Evolutionary conservation across 805 yeast species (phyloP).

Genomic region (Candida michaelii): DNA sequence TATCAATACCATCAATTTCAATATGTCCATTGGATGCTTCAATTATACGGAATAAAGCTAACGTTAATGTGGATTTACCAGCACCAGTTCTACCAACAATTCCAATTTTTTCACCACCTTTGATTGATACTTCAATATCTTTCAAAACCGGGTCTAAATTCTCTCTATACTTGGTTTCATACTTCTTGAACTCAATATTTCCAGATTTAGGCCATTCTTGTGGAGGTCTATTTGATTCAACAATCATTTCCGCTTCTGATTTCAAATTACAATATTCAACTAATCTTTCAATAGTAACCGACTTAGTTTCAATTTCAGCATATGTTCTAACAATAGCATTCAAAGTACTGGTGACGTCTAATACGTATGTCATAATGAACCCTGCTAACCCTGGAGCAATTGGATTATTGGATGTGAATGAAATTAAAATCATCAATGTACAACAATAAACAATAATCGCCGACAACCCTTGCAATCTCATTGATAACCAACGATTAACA

Average conservation of each 20-base stretch:
- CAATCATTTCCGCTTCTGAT: conserved; percentile 47
- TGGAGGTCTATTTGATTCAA: conserved; percentile 36
- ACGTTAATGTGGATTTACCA: conserved; percentile 83
- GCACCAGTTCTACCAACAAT: conserved; percentile 98
- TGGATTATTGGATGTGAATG: conserved; percentile 22
- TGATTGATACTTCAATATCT: conserved; percentile 60
- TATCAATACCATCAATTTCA: conserved; percentile 67
- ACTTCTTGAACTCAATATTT: conserved; percentile 62
- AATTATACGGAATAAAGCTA: conserved; percentile 82
- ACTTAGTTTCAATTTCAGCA: conserved; percentile 35
- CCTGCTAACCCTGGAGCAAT: conserved; percentile 37
- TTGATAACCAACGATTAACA: conserved; percentile 36
- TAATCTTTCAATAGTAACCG: conserved; percentile 37
- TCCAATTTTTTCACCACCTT: conserved; percentile 82
- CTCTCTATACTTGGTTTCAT: conserved; percentile 81
- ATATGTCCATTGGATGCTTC: conserved; percentile 74
- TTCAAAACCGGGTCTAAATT: conserved; percentile 79
- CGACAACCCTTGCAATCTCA: conserved; percentile 38
- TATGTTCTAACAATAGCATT: conserved; percentile 32
- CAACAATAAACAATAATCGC: conserved; percentile 31
- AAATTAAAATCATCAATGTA: conserved; percentile 26
- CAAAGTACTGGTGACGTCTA: conserved; percentile 30
- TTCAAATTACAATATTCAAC: conserved; percentile 36
- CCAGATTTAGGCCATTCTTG: conserved; percentile 74
- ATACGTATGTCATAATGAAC: conserved; percentile 36